Evolutionary conservation across 352 stramenopile genomes (phyloP).

Genomic region (Phytophthora sp.): DNA sequence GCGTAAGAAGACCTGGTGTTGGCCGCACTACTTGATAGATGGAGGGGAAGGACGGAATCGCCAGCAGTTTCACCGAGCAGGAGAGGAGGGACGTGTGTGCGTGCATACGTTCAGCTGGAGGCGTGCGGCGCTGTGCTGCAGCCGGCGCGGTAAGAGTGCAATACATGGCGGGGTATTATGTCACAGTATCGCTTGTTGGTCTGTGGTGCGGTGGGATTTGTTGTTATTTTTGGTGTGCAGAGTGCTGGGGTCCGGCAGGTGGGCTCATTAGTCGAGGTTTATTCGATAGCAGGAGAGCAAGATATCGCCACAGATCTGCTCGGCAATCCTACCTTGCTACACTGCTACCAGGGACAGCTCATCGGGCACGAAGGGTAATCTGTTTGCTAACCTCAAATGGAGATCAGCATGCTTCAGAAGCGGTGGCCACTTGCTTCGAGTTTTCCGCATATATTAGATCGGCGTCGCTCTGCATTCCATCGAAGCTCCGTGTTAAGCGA

Average conservation of each 20-base stretch:
- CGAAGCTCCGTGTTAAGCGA: not conserved
- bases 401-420: too few species aligned
- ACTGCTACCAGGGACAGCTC: too few species aligned
- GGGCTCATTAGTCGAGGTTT: not conserved
- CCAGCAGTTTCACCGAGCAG: constrained; percentile 4
- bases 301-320: too few species aligned
- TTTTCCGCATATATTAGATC: not conserved
- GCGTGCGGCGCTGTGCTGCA: not conserved
- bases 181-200: constrained; percentile 14
- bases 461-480: not conserved
- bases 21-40: constrained; percentile 20
- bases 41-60: constrained; percentile 14
- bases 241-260: not conserved
- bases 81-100: not conserved
- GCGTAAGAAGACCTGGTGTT: not conserved
- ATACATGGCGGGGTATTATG: constrained; percentile 43
- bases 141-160: constrained; percentile 30
- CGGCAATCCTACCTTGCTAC: too few species aligned
- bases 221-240: not conserved
- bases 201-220: not conserved
- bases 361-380: too few species aligned
- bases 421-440: not conserved
- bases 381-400: too few species aligned
- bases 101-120: constrained; percentile 3
- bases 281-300: not conserved